Base-by-base conservation (phyloP, 257 asterid genomes). In the Echium plantagineum region DNA sequence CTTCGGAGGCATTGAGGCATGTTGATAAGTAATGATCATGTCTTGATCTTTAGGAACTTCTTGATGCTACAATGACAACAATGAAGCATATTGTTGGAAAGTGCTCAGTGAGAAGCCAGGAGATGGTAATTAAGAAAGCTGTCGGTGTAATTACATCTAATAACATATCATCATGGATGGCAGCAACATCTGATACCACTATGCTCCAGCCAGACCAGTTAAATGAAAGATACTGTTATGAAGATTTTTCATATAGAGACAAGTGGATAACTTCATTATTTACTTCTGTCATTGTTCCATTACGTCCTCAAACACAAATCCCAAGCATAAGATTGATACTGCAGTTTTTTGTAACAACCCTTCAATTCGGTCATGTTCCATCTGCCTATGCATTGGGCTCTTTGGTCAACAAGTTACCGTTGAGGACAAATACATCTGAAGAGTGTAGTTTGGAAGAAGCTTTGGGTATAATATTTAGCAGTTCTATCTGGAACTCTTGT, bases 341-440 rank as follows among this genome's bases (percentile, higher is more conserved):
- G 63, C 84, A 68, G 72, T 71, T 93, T 63, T 78, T 93, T 74
- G 54, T 77, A 42, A 58, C 63, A 63, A 70, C 77, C 66, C 79
- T 86, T 65, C 75, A 79, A 60, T 76, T 71, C 67, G 94, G 96
- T 71, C 94, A 93, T 71, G 64, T 89, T 64, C 84, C 82, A 64
- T 88, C 99, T 58, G 94, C 95, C 80, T 95, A 89, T 77, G 99
- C 95, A 47, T 70, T 93, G 86, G 97, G 97, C 66, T 86, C 96
- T 65, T 77, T 93, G 73, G 94, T 89, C 65, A 93, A 89, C 82
- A 93, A 93, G 75, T 75, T 86, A 63, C 94, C 95, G 80, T 62
- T 81, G 72, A 80, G 71, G 61, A 78, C n/a, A 19, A 65, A 64
- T 65, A 67, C 67, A 18, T 62, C 85, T 56, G 65, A 63, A 63